A percentile compares a stretch with the other conserved stretches of the same genome.
phyloP scores from a whole-genome alignment of 1,139 yeast genomes.

The Saccharomyces hybrid region DNA sequence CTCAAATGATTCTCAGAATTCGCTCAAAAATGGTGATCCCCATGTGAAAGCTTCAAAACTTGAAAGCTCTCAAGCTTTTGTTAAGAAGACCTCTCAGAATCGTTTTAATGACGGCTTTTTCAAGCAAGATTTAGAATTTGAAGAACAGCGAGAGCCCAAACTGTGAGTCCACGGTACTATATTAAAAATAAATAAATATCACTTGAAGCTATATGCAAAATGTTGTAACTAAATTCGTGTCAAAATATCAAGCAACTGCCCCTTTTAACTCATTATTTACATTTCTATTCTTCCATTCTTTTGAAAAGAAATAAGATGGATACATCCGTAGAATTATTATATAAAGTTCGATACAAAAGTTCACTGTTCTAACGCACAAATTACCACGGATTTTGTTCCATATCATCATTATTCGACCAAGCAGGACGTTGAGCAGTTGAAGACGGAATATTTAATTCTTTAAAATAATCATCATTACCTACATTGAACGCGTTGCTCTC shows the following conservation, averaged over 20 bases:
- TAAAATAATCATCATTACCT: slow-evolving; percentile 12
- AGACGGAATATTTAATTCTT: slow-evolving; percentile 20
- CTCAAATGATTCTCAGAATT: not conserved
- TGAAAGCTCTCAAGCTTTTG: slow-evolving; percentile 8
- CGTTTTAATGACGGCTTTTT: slow-evolving; percentile 7
- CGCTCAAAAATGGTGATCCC: not conserved
- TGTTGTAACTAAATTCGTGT: not conserved
- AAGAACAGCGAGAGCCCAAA: not conserved
- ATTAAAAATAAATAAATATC: not conserved
- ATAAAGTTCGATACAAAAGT: not conserved
- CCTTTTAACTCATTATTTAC: not conserved
- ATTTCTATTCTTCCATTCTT: not conserved
- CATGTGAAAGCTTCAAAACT: not conserved
- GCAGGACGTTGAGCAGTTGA: slow-evolving; percentile 20
- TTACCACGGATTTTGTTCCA: slow-evolving; percentile 33
- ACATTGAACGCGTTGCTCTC: slow-evolving; percentile 1
- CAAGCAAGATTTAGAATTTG: slow-evolving; percentile 2
- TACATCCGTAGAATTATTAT: not conserved
- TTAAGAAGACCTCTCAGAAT: slow-evolving; percentile 5
- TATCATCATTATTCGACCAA: slow-evolving; percentile 23
- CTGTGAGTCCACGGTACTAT: not conserved
- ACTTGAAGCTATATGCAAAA: not conserved
- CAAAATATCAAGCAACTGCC: not conserved
- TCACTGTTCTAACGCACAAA: not conserved
- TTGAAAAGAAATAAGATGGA: not conserved